Evolutionary conservation across 2,329 filamentous ascomycete genomes (phyloP), one percentile per base, ranked within the genome.

Genomic region (Fragosphaeria purpurea): DNA sequence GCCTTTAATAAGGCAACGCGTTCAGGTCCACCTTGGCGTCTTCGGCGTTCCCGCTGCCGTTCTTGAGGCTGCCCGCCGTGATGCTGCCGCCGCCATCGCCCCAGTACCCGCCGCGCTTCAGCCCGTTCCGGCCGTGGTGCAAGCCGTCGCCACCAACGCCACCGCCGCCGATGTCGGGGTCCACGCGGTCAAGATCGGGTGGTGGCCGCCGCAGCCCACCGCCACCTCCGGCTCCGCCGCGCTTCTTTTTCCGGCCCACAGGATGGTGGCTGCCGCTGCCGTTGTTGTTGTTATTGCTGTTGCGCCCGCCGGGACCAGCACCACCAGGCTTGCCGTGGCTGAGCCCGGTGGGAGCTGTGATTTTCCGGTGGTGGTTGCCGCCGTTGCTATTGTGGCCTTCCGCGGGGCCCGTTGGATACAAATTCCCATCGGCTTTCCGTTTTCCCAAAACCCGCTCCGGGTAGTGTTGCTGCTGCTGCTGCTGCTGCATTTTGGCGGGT

Each of bases 381-480:
- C 34, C 37, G 31, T 50, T 44, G 33, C 46, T 43, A 47, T 33
- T 43, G 7, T 37, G 5, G 22, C 40, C 34, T 12, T 46, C 51
- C 10, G 45, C 48, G 22, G 22, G 22, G 22, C 22, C 22, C 22
- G 22, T 22, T 22, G 22, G 22, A 22, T 22, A 22, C 22, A 22
- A 3, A 22, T 22, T 22, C 22, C 22, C 22, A 22, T 22, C 22
- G 22, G 41, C 50, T 41, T 51, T 53, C 30, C 49, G 51, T 42
- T 53, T 53, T 32, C 51, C 51, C 5, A 53, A 45, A 4, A 53
- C 35, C 11, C 47, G 35, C 37, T 50, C 41, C 70, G 70, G 11
- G 69, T 72, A 5, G 7, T 45, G 44, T 32, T 39, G 33, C 63
- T 67, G 43, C 5, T 43, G 41, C 40, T 22, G 48, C 22, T 46